Base-by-base conservation (phyloP, 768 basidiomycete genomes). In the Russula olivacea region DNA sequence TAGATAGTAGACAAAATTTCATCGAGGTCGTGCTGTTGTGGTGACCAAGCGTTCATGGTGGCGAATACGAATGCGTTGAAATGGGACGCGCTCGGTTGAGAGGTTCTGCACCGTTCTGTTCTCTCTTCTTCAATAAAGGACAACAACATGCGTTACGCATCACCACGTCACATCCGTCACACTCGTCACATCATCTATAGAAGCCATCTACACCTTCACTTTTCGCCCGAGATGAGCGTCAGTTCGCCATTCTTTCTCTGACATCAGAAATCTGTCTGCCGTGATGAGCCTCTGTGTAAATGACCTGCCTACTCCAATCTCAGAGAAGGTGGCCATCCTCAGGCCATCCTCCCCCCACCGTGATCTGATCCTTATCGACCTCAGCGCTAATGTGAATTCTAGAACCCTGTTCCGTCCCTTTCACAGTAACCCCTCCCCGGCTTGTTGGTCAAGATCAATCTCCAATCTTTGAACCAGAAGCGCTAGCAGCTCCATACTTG, bases 1-100 rank as follows among this genome's bases (percentile, higher is more conserved):
- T 88, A 89, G 75, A 98, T 88, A 32, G 93, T 94, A 72, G 85
- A 81, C 45, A 97, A 79, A 74, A 98, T 91, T 81, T 97, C 93
- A 75, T 91, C 86, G 74, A 98, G 81, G 72, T 89, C 93, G 62
- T 82, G 82, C 72, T 85, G 86, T 70, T 91, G 85, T 68, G 95
- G 95, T 66, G 78, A 80, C 95, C 95, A 98, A 68, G 83, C 76
- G 72, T 75, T 74, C 79, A 83, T 83, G 65, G 68, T 70, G 64
- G 66, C 23, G 50, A 65, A 52, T 61, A 64, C 23, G 50, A 65
- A 52, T 61, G 58, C 66, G 68, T 59, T 55, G 41, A 38, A 55
- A 65, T 30, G 55, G 55, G 59, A 61, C 58, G 56, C 47, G 66
- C 45, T 58, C 25, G 45, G 59, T 55, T 54, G 58, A 58, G 58